Base-by-base conservation (phyloP, 2,329 filamentous ascomycete genomes). In the Paecilomyces variotii region DNA sequence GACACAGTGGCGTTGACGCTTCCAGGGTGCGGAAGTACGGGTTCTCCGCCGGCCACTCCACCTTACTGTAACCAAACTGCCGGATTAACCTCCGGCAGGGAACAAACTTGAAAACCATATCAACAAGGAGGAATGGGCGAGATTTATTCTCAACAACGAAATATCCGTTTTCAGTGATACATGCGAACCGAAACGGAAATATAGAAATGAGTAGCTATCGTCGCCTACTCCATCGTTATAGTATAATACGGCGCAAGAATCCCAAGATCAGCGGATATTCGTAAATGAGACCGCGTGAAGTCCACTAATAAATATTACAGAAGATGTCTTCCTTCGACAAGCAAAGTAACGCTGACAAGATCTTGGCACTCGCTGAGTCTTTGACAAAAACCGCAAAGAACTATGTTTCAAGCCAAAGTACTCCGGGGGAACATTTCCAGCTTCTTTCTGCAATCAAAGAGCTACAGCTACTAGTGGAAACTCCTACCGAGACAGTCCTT, bases 341-440 rank as follows among this genome's bases (percentile, higher is more conserved):
- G 14, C 14, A 9, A 45, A 45, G 14, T 14, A n/a, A 19, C 5
- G 14, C n/a, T 2, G n/a, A 4, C 4, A 24, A 11, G 24, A 27
- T 52, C 24, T 24, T 52, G 11, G 19, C 50, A 12, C 50, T 28
- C 9, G 50, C 50, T 26, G 50, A 52, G 50, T 14, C 50, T n/a
- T 26, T 52, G 9, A 4, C 24, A 27, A n/a, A 52, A 25, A 28
- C 9, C 4, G 24, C 19, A 11, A 28, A 26, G 24, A n/a, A 52
- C 12, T 28, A 52, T 10, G 11, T 5, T n/a, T 52, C 24, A 52
- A 28, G 24, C 10, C 26, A 27, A 12, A 11, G 3, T n/a, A n/a
- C 24, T 28, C 50, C 50, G 24, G 25, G 87, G 77, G 65, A 63
- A 19, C 70, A 70, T 54, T 65, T 65, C 11, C 65, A 67, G 32